Evolutionary conservation across 768 basidiomycete species (phyloP), one percentile per base, ranked within the genome.

Genomic region (Harrya chromipes): DNA sequence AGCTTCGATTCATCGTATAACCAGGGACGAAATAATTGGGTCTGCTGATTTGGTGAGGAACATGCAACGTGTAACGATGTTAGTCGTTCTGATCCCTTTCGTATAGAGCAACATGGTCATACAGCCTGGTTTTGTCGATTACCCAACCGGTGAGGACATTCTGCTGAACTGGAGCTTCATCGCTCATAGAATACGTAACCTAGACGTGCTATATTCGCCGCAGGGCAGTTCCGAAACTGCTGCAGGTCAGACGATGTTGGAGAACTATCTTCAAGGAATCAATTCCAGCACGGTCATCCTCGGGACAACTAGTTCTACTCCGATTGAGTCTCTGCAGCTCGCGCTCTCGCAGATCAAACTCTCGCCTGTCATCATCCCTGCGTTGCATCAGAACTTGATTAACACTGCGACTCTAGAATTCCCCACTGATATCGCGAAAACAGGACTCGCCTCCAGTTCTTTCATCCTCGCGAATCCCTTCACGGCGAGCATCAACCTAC

Each of bases 241-340:
- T 1, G 78, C 83, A 2, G 85, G 86, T 19, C 74, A 72, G 46
- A 58, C 60, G 9, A 60, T 88, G 52, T 73, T 89, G 40, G 77
- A 85, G 65, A 83, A 84, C 61, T 88, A 80, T 59, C 64, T 89
- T n/a, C 80, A 85, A 66, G 86, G 84, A 16, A 55, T 81, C 26
- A 68, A 79, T 51, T 77, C 78, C 7, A 69, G 72, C 39, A 82
- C 81, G 2, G 70, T 72, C 5, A 87, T 89, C 45, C 57, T 68
- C 7, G 86, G 86, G 5, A 72, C 76, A 12, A 72, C 70, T 1
- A 70, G 57, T 34, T 81, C 85, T 4, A 88, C 85, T 1, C 68
- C 72, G 0, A 81, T 88, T 14, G 70, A 70, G 34, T 87, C 86
- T 1, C 67, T 89, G 33, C 74, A 84, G 57, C 62, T 67, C 12